These are phyloP conservation scores for Chaetomium olivaceum DNA, from an alignment of 2,329 filamentous ascomycete genomes.

Conservation along the genomic window DNA sequence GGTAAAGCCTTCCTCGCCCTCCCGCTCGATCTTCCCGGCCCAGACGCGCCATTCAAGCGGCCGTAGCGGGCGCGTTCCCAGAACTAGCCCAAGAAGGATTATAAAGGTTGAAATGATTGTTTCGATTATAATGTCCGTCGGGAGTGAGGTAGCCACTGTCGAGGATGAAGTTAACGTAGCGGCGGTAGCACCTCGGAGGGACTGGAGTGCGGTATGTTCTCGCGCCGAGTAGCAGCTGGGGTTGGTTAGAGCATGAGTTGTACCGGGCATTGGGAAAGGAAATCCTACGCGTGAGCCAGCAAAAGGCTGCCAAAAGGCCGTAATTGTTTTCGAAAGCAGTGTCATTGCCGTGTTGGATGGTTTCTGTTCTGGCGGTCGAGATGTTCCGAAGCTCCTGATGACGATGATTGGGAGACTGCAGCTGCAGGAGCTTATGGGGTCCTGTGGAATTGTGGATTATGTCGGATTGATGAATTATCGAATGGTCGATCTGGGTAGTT, in stretches of 20 bases:
- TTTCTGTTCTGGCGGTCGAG: not conserved
- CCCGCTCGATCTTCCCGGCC: slow-evolving; percentile 80
- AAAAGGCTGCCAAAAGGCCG: slow-evolving; percentile 76
- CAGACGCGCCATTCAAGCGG: slow-evolving; percentile 83
- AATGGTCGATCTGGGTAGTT: not conserved
- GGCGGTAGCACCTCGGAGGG: slow-evolving; percentile 52
- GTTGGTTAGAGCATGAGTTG: slow-evolving; percentile 25
- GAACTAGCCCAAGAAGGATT: slow-evolving; percentile 80
- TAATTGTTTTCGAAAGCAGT: slow-evolving; percentile 69
- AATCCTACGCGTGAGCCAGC: slow-evolving; percentile 79
- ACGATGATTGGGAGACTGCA: not conserved
- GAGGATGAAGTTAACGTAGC: slow-evolving; percentile 47
- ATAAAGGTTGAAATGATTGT: slow-evolving; percentile 76
- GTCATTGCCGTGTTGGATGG: slow-evolving; percentile 55
- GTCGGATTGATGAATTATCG: not conserved
- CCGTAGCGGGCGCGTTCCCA: slow-evolving; percentile 73
- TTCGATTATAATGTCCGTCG: slow-evolving; percentile 85
- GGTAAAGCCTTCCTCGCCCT: slow-evolving; percentile 63
- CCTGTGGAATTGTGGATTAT: not conserved
- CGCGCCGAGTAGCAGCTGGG: slow-evolving; percentile 91
- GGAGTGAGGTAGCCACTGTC: slow-evolving; percentile 56
- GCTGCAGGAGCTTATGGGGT: not conserved
- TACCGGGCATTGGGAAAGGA: slow-evolving; percentile 9
- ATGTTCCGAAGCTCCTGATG: slow-evolving; percentile 5
- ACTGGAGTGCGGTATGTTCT: slow-evolving; percentile 78